Percentiles rank a stretch among this genome's conserved stretches.
phyloP scores from a whole-genome alignment of 2,329 filamentous ascomycete species.

The Colletotrichum chrysophilum region DNA sequence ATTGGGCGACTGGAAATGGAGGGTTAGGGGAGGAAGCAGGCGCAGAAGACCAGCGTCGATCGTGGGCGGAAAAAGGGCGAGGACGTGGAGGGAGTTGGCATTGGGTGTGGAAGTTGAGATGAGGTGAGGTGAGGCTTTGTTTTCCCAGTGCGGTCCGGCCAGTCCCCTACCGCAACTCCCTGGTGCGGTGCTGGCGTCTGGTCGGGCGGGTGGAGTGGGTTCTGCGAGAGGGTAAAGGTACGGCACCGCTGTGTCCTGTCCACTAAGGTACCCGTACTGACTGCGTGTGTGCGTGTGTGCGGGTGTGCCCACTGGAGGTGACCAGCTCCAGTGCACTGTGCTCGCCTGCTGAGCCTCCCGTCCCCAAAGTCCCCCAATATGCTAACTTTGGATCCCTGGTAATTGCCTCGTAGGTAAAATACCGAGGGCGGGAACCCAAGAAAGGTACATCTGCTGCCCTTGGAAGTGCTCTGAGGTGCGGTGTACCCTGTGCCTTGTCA shows the following conservation, averaged over 20 bases:
- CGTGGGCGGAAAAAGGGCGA: conserved; percentile 31
- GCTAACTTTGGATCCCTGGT: background rate
- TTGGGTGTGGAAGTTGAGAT: conserved; percentile 34
- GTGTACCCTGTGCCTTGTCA: conserved; percentile 35
- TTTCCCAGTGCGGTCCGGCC: conserved; percentile 30
- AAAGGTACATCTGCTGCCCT: background rate
- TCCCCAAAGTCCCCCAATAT: background rate
- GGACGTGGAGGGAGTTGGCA: conserved; percentile 28
- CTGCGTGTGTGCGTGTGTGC: background rate
- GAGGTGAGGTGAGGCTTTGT: conserved; percentile 44
- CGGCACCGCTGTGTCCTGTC: background rate
- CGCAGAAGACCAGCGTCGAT: conserved; percentile 26
- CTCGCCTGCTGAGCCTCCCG: background rate
- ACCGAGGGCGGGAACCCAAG: background rate
- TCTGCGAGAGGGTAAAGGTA: background rate
- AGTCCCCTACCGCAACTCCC: conserved; percentile 5
- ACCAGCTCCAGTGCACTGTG: background rate
- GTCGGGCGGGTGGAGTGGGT: background rate
- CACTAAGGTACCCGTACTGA: background rate
- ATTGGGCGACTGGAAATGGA: conserved; percentile 41
- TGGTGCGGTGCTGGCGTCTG: background rate
- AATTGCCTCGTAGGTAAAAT: background rate
- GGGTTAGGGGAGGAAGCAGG: conserved; percentile 26
- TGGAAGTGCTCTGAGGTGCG: background rate
- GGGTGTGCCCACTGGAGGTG: background rate